Percentiles rank a stretch among this genome's conserved stretches.
phyloP scores from a whole-genome alignment of 495 filamentous ascomycete species.

The Emericellopsis terricola region DNA sequence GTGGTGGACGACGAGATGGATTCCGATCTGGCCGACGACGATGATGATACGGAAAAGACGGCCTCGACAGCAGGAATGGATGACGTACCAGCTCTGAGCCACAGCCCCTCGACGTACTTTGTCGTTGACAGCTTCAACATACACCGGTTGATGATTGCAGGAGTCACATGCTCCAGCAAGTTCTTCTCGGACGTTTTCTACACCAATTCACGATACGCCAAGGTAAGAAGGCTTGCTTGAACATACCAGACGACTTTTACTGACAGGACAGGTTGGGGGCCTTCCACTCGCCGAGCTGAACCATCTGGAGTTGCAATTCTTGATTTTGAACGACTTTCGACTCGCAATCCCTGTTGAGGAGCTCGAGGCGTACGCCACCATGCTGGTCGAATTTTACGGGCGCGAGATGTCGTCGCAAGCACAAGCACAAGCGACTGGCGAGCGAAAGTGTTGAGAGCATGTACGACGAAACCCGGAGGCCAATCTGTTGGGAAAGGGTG shows the following conservation, averaged over 20 bases:
- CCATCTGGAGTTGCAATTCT: constrained; percentile 91
- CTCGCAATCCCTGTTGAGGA: constrained; percentile 89
- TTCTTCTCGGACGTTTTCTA: constrained; percentile 99
- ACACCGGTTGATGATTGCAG: constrained; percentile 89
- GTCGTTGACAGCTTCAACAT: constrained; percentile 99
- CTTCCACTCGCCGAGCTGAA: constrained; percentile 94
- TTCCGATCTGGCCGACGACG: constrained; percentile 21
- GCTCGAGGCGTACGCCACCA: constrained; percentile 91
- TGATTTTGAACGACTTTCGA: constrained; percentile 92
- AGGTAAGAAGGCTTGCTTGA: constrained; percentile 59
- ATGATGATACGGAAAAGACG: constrained; percentile 15
- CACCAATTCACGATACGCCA: constrained; percentile 97
- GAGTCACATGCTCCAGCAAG: constrained; percentile 96
- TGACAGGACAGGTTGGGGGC: constrained; percentile 65
- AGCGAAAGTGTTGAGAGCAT: too few species aligned
- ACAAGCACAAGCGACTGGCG: too few species aligned
- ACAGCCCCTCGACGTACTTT: constrained; percentile 47
- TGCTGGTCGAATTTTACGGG: constrained; percentile 97
- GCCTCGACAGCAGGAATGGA: constrained; percentile 16
- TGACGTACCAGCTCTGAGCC: constrained; percentile 12
- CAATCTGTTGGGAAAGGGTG: too few species aligned
- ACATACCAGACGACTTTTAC: neutral
- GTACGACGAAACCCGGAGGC: too few species aligned
- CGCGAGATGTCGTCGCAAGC: constrained; percentile 77
- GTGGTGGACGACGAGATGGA: constrained; percentile 17